Base-by-base conservation (phyloP, 179 eudicot species). In the Silene noctiflora region DNA sequence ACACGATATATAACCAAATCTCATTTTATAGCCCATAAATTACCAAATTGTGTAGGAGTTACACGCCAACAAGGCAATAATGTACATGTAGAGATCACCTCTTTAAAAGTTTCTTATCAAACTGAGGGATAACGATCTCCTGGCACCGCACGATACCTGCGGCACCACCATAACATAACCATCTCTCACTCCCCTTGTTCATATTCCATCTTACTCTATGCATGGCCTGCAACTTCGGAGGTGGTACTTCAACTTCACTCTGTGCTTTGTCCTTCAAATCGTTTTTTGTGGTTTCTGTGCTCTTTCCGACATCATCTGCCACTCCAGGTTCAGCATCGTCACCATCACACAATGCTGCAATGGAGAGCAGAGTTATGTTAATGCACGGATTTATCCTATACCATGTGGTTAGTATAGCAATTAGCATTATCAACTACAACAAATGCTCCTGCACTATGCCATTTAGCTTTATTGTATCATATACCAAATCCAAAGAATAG, bases 151-250 rank as follows among this genome's bases (percentile, higher is more conserved):
- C 78, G n/a, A 95, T 82, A 20, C 99, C 99, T 0, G 91, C 90
- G 33, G 97, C 97, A 61, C 97, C 99, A 62, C 99, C 99, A 77
- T 83, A 91, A 84, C 94, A 92, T 22, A 91, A 75, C 99, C 96
- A 95, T 72, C 87, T 91, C 84, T 89, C 91, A 80, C 99, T 86
- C 19, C 97, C 99, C 81, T 83, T 86, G 79, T 95, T 95, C 87
- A 92, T 82, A 74, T 93, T 95, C 99, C 99, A 95, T 88, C 97
- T 86, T 60, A 95, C 92, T 77, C 78, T 87, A 67, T 95, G 91
- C 89, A 93, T 86, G 1, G 99, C 91, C 25, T 86, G 85, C 2
- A 76, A 56, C 84, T 91, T 93, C 3, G 97, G 76, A 76, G 97
- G 96, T 4, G 86, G 76, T 13, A 66, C 75, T 75, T 88, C 92